phyloP scores from a whole-genome alignment of 257 asterid species.

The Eustoma russellianum region DNA sequence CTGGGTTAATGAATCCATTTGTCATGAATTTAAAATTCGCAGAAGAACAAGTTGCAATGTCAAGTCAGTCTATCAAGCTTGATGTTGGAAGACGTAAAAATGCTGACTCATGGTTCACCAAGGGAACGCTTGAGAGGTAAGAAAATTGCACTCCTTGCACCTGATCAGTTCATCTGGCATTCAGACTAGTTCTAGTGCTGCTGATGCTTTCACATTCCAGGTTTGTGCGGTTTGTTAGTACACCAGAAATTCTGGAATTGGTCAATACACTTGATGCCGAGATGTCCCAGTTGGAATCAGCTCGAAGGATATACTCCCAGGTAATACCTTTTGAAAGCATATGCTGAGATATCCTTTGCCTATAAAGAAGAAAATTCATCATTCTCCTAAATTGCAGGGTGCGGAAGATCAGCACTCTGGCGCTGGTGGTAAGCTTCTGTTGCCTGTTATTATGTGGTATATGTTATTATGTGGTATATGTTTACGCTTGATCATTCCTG shows the following conservation, averaged over 20 bases:
- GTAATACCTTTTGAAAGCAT: conserved; percentile 20
- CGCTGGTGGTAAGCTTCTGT: conserved; percentile 20
- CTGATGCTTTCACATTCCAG: conserved; percentile 25
- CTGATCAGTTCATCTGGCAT: neutral
- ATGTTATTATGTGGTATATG: neutral
- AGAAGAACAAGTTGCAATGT: conserved; percentile 68
- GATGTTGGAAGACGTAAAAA: conserved; percentile 48
- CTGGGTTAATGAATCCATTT: conserved; percentile 86
- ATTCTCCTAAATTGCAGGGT: conserved; percentile 47
- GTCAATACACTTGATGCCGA: conserved; percentile 69
- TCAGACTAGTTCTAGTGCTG: conserved; percentile 8
- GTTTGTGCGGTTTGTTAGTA: conserved; percentile 86
- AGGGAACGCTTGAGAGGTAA: conserved; percentile 95
- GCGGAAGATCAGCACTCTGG: conserved; percentile 52
- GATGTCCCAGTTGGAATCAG: conserved; percentile 91
- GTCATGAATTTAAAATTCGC: conserved; percentile 62
- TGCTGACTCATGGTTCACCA: conserved; percentile 80
- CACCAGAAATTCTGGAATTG: conserved; percentile 79
- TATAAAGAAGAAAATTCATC: conserved; percentile 10
- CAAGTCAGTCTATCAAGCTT: conserved; percentile 68
- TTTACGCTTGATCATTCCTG: neutral
- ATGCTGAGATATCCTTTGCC: conserved; percentile 1
- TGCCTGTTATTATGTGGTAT: neutral
- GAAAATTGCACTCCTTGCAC: conserved; percentile 10
- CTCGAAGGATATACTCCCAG: conserved; percentile 73